Evolutionary conservation across 176 grass and related monocot genomes (phyloP), one percentile per base, ranked within the genome.

Genomic region (Carex littledalei): DNA sequence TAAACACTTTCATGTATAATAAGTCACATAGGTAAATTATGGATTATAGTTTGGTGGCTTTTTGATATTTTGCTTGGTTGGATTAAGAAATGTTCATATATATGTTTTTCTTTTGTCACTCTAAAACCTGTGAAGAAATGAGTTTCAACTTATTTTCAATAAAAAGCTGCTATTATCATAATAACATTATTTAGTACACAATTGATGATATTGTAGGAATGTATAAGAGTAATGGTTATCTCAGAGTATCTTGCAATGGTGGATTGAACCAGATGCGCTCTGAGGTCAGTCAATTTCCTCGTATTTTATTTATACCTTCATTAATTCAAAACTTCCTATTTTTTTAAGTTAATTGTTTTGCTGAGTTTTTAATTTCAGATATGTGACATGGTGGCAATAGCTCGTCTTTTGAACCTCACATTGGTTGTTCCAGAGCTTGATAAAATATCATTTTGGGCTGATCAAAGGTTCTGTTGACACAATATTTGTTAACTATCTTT

Each of bases 181-280:
- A 60, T 68, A 39, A 8, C 6, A 76, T 74, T 67, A 56, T 69
- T 43, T 32, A 54, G 57, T 84, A 8, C 49, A 5, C 47, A 29
- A n/a, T 41, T 58, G 78, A 82, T 69, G 22, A 79, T 89, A 43
- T 78, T 61, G 29, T 84, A 98, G 95, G 95, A 84, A 84, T 91
- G 21, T 94, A 98, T 82, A 93, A 24, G 59, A 98, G 95, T 81
- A 98, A 94, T 63, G 93, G 95, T 26, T 94, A 93, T 89, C 86
- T 94, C 54, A 92, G 88, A 88, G 85, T 98, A 89, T 98, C 93
- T 71, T 98, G 95, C 90, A 98, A 98, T 81, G 95, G 95, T 2
- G 95, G 95, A 32, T 86, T 98, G 84, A 98, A 98, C 88, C 95
- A 98, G 87, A 98, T 98, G 95, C 95, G 95, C 60, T 88, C 95